Evolutionary conservation across 1,284 basidiomycete genomes (phyloP).

Genomic region (Kwoniella shivajii): DNA sequence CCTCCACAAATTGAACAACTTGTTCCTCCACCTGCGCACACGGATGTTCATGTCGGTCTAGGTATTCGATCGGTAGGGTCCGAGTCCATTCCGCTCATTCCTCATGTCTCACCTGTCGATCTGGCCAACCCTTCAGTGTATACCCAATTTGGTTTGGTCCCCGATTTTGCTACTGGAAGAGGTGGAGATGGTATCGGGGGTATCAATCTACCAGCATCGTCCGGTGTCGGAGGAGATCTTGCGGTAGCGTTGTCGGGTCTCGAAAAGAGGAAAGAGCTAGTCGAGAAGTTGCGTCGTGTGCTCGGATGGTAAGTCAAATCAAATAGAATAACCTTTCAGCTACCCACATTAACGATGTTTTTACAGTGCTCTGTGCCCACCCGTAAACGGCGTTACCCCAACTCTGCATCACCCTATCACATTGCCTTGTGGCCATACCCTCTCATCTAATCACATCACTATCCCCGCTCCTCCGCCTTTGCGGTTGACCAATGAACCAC

Average conservation of each 20-base stretch:
- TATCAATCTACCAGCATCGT: slow-evolving; percentile 11
- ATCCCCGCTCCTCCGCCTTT: slow-evolving; percentile 34
- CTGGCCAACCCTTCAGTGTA: background rate
- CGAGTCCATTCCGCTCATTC: background rate
- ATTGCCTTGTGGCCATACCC: slow-evolving; percentile 62
- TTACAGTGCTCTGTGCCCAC: slow-evolving; percentile 55
- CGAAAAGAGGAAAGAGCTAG: slow-evolving; percentile 14
- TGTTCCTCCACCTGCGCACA: slow-evolving; percentile 14
- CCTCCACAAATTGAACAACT: slow-evolving; percentile 30
- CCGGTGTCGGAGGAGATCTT: background rate
- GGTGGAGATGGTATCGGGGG: slow-evolving; percentile 36
- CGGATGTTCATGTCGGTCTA: slow-evolving; percentile 3
- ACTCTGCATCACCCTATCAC: slow-evolving; percentile 58
- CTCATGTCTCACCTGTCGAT: background rate
- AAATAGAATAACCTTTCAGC: background rate
- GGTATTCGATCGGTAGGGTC: slow-evolving; percentile 3
- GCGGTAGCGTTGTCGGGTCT: slow-evolving; percentile 4
- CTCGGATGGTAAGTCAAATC: slow-evolving; percentile 32
- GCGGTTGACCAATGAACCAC: slow-evolving; percentile 28
- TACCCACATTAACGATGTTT: background rate
- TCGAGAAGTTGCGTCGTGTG: slow-evolving; percentile 27
- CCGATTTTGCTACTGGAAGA: slow-evolving; percentile 31
- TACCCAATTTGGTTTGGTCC: slow-evolving; percentile 15
- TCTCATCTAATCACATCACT: slow-evolving; percentile 56
- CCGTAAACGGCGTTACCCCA: slow-evolving; percentile 23